A percentile compares a stretch with the other conserved stretches of the same genome.
These are phyloP conservation scores for Holtermanniella nyarrowii DNA, from an alignment of 768 basidiomycete species.

Conservation along the genomic window DNA sequence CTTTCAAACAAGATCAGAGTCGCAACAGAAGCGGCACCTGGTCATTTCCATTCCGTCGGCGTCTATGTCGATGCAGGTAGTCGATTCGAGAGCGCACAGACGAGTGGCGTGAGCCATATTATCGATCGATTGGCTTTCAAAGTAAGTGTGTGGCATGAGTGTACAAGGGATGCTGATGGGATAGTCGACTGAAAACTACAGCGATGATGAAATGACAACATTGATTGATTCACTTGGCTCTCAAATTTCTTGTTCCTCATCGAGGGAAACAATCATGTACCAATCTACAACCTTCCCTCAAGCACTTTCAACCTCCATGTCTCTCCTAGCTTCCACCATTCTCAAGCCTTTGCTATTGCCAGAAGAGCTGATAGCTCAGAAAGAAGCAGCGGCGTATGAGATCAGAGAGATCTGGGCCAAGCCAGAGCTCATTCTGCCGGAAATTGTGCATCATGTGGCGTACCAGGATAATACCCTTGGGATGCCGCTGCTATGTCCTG, in stretches of 20 bases:
- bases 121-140: slow-evolving; percentile 95
- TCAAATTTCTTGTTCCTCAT: slow-evolving; percentile 81
- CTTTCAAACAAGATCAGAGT: slow-evolving; percentile 85
- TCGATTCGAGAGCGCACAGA: slow-evolving; percentile 66
- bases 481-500: slow-evolving; percentile 81
- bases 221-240: slow-evolving; percentile 78
- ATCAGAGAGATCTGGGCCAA: slow-evolving; percentile 75
- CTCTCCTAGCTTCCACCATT: slow-evolving; percentile 84
- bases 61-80: slow-evolving; percentile 90
- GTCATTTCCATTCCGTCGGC: slow-evolving; percentile 88
- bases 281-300: slow-evolving; percentile 88
- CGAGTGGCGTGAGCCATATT: slow-evolving; percentile 78
- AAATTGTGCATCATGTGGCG: slow-evolving; percentile 76
- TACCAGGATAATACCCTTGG: slow-evolving; percentile 69
- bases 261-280: slow-evolving; percentile 92
- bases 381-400: slow-evolving; percentile 82
- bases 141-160: slow-evolving; percentile 44
- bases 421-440: slow-evolving; percentile 87
- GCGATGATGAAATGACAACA: slow-evolving; percentile 65
- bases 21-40: slow-evolving; percentile 79
- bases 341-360: slow-evolving; percentile 61
- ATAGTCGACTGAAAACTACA: slow-evolving; percentile 64
- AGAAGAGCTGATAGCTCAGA: slow-evolving; percentile 72
- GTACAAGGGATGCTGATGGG: not conserved
- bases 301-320: slow-evolving; percentile 68